Evolutionary conservation across 2,329 filamentous ascomycete species (phyloP).

Genomic region (Calonectria multiphialidica): DNA sequence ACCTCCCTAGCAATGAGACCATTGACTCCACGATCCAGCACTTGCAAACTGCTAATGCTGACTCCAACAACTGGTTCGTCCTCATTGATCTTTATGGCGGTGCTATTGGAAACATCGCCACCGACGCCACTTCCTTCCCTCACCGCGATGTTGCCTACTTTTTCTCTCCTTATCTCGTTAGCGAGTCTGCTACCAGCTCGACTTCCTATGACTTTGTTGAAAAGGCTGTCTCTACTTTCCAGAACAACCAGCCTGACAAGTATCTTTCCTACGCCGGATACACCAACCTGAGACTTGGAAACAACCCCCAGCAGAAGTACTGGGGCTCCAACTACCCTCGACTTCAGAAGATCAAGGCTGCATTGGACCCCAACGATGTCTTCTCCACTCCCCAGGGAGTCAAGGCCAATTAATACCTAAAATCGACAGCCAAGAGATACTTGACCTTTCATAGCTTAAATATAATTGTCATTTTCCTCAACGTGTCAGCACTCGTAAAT

Average conservation of each 20-base stretch:
- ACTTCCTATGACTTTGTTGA: conserved; percentile 4
- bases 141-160: not conserved
- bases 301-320: conserved; percentile 5
- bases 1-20: not conserved
- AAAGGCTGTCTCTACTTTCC: not conserved
- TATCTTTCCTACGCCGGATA: conserved; percentile 3
- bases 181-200: not conserved
- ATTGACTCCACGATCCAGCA: conserved; percentile 1
- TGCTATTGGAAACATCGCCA: not conserved
- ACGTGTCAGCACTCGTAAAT: no score
- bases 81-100: conserved; percentile 8
- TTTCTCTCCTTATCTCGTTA: not conserved
- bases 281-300: not conserved
- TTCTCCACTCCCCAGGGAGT: conserved; percentile 3
- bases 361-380: conserved; percentile 2
- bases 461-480: no score
- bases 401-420: not conserved
- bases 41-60: not conserved
- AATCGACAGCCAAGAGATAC: not conserved
- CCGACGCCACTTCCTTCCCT: not conserved
- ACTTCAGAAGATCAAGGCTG: not conserved
- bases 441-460: no score
- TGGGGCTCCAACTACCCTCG: conserved; percentile 7
- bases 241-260: conserved; percentile 8
- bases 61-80: not conserved